phyloP scores from a whole-genome alignment of 306 rosid genomes.

The Ceratonia siliqua region DNA sequence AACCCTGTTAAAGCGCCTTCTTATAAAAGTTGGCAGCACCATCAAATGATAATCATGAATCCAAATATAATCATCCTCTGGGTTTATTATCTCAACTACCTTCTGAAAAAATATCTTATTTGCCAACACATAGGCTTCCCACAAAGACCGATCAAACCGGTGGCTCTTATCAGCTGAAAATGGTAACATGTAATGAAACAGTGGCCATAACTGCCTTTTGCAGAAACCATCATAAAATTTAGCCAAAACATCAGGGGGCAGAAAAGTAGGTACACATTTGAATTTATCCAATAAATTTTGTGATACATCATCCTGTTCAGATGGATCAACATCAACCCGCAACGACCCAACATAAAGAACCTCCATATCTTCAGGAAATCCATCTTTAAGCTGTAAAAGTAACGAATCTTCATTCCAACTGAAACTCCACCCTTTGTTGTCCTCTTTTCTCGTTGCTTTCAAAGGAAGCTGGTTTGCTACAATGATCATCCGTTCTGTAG shows the following conservation, averaged over 20 bases:
- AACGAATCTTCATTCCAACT: slow-evolving; percentile 81
- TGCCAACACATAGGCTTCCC: slow-evolving; percentile 80
- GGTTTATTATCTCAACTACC: slow-evolving; percentile 78
- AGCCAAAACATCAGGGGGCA: slow-evolving; percentile 56
- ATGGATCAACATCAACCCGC: slow-evolving; percentile 59
- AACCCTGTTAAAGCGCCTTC: slow-evolving; percentile 76
- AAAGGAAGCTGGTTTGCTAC: slow-evolving; percentile 86
- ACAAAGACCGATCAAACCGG: slow-evolving; percentile 67
- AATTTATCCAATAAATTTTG: slow-evolving; percentile 62
- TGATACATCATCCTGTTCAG: slow-evolving; percentile 72
- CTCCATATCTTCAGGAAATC: slow-evolving; percentile 73
- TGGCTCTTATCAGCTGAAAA: slow-evolving; percentile 65
- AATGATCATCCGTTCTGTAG: slow-evolving; percentile 67
- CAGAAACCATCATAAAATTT: slow-evolving; percentile 85
- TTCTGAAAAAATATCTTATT: slow-evolving; percentile 73
- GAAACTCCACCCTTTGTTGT: slow-evolving; percentile 71
- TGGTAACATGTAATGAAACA: slow-evolving; percentile 83
- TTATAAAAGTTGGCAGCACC: slow-evolving; percentile 76
- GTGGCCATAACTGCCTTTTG: slow-evolving; percentile 79
- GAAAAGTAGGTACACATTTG: slow-evolving; percentile 75
- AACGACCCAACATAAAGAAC: slow-evolving; percentile 75
- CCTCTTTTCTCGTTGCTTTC: slow-evolving; percentile 63
- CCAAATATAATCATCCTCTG: slow-evolving; percentile 81
- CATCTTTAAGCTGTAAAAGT: slow-evolving; percentile 78
- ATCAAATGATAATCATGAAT: slow-evolving; percentile 89